These are phyloP conservation scores for Cystofilobasidium macerans DNA, from an alignment of 768 basidiomycete species.

Conservation along the genomic window DNA sequence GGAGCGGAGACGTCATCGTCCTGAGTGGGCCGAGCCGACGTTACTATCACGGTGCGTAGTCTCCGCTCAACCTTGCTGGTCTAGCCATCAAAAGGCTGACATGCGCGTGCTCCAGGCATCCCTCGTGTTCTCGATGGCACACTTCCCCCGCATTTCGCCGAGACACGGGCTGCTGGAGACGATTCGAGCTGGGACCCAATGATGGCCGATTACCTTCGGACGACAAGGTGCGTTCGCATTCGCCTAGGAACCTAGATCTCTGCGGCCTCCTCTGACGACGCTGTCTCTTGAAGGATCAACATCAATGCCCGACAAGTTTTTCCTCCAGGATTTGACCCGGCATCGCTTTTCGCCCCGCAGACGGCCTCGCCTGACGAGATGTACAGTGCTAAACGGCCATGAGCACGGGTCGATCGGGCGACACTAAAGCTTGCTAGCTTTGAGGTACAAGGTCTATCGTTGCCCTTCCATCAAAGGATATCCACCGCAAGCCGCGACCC, in stretches of 20 bases:
- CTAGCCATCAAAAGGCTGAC: background rate
- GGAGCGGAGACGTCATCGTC: conserved; percentile 81
- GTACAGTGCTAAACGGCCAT: too few relatives aligned
- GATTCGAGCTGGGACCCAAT: conserved; percentile 8
- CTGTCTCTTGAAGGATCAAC: conserved; percentile 51
- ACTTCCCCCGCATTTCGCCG: conserved; percentile 45
- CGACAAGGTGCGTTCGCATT: conserved; percentile 12
- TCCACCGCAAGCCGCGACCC: too few relatives aligned
- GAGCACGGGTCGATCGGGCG: too few relatives aligned
- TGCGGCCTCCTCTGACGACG: too few relatives aligned
- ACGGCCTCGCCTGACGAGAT: too few relatives aligned
- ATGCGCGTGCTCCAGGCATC: conserved; percentile 47
- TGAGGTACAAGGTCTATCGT: too few relatives aligned
- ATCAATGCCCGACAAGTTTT: conserved; percentile 71
- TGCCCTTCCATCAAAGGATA: too few relatives aligned
- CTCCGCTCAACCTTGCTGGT: background rate
- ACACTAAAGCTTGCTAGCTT: too few relatives aligned
- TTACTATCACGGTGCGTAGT: conserved; percentile 81
- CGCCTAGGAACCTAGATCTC: background rate
- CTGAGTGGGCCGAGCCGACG: conserved; percentile 84
- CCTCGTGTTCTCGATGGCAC: conserved; percentile 77
- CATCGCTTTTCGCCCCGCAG: too few relatives aligned
- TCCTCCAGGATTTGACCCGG: conserved; percentile 9
- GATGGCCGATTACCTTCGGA: conserved; percentile 1
- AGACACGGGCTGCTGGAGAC: background rate